Evolutionary conservation across 768 basidiomycete genomes (phyloP).

Genomic region (Rhodosporidiobolus odoratus): DNA sequence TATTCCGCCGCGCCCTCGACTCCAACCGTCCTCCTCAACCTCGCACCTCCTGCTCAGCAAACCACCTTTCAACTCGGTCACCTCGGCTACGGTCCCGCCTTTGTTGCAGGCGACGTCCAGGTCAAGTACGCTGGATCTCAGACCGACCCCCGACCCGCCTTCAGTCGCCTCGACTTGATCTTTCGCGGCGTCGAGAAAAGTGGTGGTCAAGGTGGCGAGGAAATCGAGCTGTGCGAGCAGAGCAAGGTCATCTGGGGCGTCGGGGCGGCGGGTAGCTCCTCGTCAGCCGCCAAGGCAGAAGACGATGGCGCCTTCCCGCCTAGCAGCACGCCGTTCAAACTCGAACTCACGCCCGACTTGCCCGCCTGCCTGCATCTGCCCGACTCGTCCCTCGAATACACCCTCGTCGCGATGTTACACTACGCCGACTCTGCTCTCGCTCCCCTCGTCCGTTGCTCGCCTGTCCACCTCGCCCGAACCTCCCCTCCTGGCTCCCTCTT

Average conservation of each 20-base stretch:
- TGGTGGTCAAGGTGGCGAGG: background rate
- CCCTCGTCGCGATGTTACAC: conserved; percentile 63
- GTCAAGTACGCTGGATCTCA: conserved; percentile 58
- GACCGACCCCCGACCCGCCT: background rate
- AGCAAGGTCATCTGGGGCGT: conserved; percentile 23
- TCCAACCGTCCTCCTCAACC: conserved; percentile 32
- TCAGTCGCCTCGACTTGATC: conserved; percentile 18
- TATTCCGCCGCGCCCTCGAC: background rate
- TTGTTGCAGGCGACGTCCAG: conserved; percentile 81
- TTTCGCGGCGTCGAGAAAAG: conserved; percentile 34
- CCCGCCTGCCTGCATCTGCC: conserved; percentile 76
- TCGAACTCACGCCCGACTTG: conserved; percentile 70
- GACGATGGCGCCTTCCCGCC: conserved; percentile 49
- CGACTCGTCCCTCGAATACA: conserved; percentile 66
- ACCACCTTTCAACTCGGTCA: conserved; percentile 80
- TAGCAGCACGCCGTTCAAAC: conserved; percentile 68
- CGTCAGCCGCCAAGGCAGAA: background rate
- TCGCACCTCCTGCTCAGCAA: conserved; percentile 64
- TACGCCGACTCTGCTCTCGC: conserved; percentile 45
- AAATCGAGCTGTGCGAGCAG: conserved; percentile 29
- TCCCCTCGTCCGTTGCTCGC: conserved; percentile 33
- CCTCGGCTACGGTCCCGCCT: conserved; percentile 61
- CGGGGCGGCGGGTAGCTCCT: conserved; percentile 17
- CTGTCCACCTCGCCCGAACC: conserved; percentile 37
- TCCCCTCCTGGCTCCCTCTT: conserved; percentile 34